These are phyloP conservation scores for Pyropia yezoensis DNA, from an alignment of 23 red algal genomes.

Conservation along the genomic window DNA sequence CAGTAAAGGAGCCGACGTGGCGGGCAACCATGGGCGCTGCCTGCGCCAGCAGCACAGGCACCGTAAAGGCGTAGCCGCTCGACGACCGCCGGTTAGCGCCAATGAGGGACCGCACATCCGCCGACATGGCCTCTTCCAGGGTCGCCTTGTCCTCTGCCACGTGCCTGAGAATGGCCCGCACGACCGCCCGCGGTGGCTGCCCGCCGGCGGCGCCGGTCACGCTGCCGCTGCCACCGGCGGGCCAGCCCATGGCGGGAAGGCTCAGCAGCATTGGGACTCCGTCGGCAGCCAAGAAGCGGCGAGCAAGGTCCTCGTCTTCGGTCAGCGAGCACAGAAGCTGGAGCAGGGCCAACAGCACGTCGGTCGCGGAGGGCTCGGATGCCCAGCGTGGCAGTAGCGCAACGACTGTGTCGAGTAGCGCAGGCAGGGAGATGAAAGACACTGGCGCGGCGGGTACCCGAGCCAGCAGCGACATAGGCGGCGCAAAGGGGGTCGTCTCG, in stretches of 20 bases:
- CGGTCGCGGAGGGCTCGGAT: neutral
- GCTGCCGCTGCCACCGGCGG: neutral
- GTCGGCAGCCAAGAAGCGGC: slow-evolving; percentile 6
- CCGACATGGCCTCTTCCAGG: slow-evolving; percentile 42
- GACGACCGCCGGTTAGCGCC: slow-evolving; percentile 5
- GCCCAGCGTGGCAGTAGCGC: too few relatives aligned
- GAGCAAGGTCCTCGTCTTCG: slow-evolving; percentile 23
- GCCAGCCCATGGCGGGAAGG: slow-evolving; percentile 11
- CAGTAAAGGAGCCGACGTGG: slow-evolving; percentile 23
- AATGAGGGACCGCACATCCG: slow-evolving; percentile 19
- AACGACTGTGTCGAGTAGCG: too few relatives aligned
- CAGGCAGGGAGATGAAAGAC: too few relatives aligned
- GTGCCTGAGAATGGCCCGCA: slow-evolving; percentile 37
- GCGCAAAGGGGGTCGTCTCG: too few relatives aligned
- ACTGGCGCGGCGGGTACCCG: too few relatives aligned
- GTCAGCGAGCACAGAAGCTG: slow-evolving; percentile 27
- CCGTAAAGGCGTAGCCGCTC: slow-evolving; percentile 7
- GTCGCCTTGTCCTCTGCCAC: slow-evolving; percentile 46
- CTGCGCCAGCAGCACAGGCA: slow-evolving; percentile 17
- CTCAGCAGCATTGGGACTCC: slow-evolving; percentile 9
- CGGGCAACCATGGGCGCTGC: slow-evolving; percentile 25
- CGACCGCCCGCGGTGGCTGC: slow-evolving; percentile 14
- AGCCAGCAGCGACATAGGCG: too few relatives aligned
- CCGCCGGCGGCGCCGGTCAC: slow-evolving; percentile 1
- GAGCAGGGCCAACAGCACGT: slow-evolving; percentile 26